Base-by-base conservation (phyloP, 1,284 basidiomycete genomes). In the Wolfiporia cocos region DNA sequence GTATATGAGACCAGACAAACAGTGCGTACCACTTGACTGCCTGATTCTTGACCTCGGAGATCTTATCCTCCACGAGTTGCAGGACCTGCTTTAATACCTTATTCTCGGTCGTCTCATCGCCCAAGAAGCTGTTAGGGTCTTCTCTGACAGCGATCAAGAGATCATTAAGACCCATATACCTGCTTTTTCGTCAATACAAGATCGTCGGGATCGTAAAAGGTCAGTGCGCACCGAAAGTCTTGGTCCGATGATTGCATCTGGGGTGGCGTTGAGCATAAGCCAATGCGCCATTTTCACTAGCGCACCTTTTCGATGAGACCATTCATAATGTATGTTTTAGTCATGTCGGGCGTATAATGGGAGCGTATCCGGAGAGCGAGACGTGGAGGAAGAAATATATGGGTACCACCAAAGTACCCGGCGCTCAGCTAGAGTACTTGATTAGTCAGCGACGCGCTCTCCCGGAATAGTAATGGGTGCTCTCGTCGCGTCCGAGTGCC, bases 1-100 rank as follows among this genome's bases (percentile, higher is more conserved):
- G 9, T 26, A 37, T 37, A 10, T 14, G 23, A 35, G 17, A 10
- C 11, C 3, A 7, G 7, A 14, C 1, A 0, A 10, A 21, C 2
- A 10, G 20, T 49, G 54, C 75, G 44, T 54, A 91, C 94, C 91
- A 93, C 68, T 92, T 91, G 12, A 96, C 94, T 2, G 92, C 92
- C 59, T 93, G 87, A 61, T 97, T 97, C 73, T 98, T 98, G 51
- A 99, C 96, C 68, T 99, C 95, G 12, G 91, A 92, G 55, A 96
- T 97, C 65, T 84, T 84, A 67, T 99, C 96, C 57, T 90, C 84
- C 10, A 96, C 83, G 18, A 95, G 74, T 18, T 79, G 71, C 18
- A 97, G 71, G 1, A 96, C 92, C 55, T 86, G 81, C 34, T 74
- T 76, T 34, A 92, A 71, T 23, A 92, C 79, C 55, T 85, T 88